Base-by-base conservation (phyloP, 352 stramenopile species). In the Globisporangium sylvaticum region DNA sequence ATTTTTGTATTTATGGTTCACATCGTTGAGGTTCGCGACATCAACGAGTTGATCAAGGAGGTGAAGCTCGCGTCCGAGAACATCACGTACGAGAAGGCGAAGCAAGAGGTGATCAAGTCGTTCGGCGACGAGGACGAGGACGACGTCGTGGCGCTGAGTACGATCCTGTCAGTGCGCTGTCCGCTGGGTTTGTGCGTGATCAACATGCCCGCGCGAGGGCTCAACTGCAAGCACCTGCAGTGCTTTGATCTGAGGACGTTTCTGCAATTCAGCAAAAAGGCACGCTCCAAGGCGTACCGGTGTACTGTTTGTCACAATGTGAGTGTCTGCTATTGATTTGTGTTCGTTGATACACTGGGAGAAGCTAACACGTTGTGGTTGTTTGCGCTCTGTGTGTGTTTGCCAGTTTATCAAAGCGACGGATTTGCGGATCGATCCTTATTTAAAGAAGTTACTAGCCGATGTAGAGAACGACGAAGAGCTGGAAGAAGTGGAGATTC, bases 211-310 rank as follows among this genome's bases (percentile, higher is more conserved):
- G 95, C 95, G 15, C 78, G 96, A 44, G 94, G 94, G 10, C 71
- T 88, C 37, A 66, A 96, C 69, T 99, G 96, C 71, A 96, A 92
- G 62, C 96, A 99, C 70, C 78, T 98, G 60, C 94, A 98, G 83
- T 99, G 96, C 72, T 98, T 99, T 75, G 95, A 99, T 74, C 74
- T 99, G 31, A 81, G 70, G 66, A 98, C 90, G 3, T 99, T 97
- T 70, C 72, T 99, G 24, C 71, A 89, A 44, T 94, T 96, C 58
- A 98, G 96, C 81, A 84, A 95, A 67, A 91, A 84, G 66, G 86
- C 92, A 22, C 80, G 81, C 53, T 96, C 92, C 22, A 85, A 88
- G 44, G 80, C 91, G 54, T 98, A 93, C 83, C 85, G 88, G 61
- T 98, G 95, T 83, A 89, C 78, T 63, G 77, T 92, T 31, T 98